Conservation (phyloP, 176 grass and related monocot genomes). For the Elymus sibiricus region DNA sequence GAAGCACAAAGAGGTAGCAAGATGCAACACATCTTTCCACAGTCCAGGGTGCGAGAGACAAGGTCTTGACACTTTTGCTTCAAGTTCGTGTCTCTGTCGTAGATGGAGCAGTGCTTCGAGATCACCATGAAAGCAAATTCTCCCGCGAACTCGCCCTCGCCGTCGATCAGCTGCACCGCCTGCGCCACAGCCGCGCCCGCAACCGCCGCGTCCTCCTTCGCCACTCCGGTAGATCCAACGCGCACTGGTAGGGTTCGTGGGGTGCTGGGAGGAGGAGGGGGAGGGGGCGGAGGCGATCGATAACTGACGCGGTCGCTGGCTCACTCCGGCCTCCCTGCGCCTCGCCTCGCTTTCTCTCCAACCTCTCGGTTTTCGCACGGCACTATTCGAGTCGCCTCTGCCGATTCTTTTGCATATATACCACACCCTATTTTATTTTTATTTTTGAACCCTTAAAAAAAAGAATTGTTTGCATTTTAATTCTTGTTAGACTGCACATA, state of each 20-base stretch:
- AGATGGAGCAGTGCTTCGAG: too few species aligned
- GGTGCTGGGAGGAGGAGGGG: not conserved
- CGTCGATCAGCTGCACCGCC: constrained; percentile 60
- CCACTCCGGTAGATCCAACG: constrained; percentile 21
- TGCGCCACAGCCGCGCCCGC: not conserved
- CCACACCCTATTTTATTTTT: too few species aligned
- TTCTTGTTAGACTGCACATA: too few species aligned
- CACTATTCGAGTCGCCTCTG: constrained; percentile 9
- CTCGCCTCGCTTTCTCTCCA: constrained; percentile 11
- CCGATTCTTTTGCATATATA: constrained; percentile 23
- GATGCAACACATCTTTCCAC: too few species aligned
- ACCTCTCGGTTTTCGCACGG: constrained; percentile 37
- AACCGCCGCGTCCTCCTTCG: not conserved
- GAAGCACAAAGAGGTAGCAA: too few species aligned
- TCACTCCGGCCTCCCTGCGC: constrained; percentile 15
- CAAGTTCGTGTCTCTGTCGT: too few species aligned
- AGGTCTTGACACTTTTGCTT: too few species aligned
- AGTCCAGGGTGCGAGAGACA: too few species aligned
- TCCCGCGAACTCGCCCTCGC: constrained; percentile 50
- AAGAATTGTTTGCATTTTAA: too few species aligned
- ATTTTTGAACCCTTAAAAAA: too few species aligned
- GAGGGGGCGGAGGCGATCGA: not conserved
- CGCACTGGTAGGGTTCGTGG: not conserved
- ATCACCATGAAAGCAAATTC: too few species aligned
- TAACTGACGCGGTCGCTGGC: not conserved